phyloP scores from a whole-genome alignment of 495 filamentous ascomycete species.

The Lasiosphaeriaceae sp. region DNA sequence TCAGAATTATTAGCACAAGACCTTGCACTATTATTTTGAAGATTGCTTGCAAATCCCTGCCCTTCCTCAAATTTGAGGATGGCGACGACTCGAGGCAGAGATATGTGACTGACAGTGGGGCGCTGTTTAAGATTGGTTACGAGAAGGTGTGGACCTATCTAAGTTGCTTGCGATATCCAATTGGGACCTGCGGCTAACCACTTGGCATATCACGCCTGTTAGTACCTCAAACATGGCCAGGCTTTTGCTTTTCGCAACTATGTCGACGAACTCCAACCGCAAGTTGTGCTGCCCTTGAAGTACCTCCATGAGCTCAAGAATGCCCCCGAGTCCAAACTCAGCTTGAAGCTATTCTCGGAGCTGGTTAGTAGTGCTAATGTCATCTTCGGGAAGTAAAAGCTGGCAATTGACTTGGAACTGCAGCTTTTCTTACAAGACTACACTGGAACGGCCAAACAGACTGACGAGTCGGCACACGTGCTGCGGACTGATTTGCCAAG shows the following conservation, averaged over 20 bases:
- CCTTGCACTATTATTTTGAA: too few species aligned
- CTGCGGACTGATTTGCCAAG: conserved; percentile 4
- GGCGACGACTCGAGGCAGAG: conserved; percentile 9
- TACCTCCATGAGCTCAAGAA: conserved; percentile 8
- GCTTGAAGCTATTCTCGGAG: conserved; percentile 6
- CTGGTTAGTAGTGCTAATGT: background rate
- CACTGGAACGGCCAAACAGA: conserved; percentile 6
- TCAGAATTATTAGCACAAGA: too few species aligned
- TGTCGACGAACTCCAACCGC: conserved; percentile 6
- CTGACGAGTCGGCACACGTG: conserved; percentile 5
- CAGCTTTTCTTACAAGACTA: conserved; percentile 7
- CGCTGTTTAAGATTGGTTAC: conserved; percentile 2
- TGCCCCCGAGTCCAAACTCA: conserved; percentile 3
- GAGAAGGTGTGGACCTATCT: background rate
- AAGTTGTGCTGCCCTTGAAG: conserved; percentile 6
- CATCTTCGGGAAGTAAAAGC: background rate
- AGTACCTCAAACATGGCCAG: conserved; percentile 9
- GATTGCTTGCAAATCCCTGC: background rate
- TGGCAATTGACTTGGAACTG: background rate
- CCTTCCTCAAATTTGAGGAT: conserved; percentile 5
- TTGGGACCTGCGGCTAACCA: too few species aligned
- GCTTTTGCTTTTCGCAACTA: conserved; percentile 11
- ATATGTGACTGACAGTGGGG: conserved; percentile 4
- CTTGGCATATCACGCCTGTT: too few species aligned
- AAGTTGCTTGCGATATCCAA: too few species aligned